Evolutionary conservation across 441 rosid species (phyloP), one percentile per base, ranked within the genome.

Genomic region (Biscutella laevigata): DNA sequence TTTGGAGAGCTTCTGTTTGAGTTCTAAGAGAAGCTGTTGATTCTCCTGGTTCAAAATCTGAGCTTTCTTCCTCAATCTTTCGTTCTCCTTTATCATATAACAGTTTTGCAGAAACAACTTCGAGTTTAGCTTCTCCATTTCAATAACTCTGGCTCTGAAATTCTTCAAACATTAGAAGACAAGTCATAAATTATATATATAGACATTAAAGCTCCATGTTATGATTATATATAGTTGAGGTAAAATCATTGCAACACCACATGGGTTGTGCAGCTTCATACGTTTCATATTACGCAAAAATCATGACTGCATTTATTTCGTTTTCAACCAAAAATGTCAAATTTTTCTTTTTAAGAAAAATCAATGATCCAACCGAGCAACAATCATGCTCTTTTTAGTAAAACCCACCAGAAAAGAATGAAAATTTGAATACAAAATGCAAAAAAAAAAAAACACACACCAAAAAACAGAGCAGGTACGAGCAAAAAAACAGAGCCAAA

Each of bases 41-140:
- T 94, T 94, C 83, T 94, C 99, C 71, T 82, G 88, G 70, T 94
- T 86, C 40, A 92, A 83, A 52, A 78, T 69, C 72, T 84, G 85
- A 34, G 95, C 97, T 69, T 92, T 86, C 94, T 76, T 88, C 86
- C 94, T 79, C 25, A 92, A 74, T 78, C 72, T 86, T 71, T 86
- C 99, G 39, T 92, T 92, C 70, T 92, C 95, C 45, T 81, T 75
- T 79, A 88, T 81, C 57, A 86, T 86, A 86, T 75, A 77, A 71
- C 78, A 79, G 75, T 89, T 89, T 38, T 87, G 82, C 50, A 83
- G 61, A 57, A 61, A 84, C 44, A 94, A 79, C 74, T 94, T 71
- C 40, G 97, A 78, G 86, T 94, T 94, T 70, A 81, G 68, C 59
- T 77, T 83, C 26, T 94, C 97, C 99, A 92, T 88, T 38, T 15